Percentiles rank a stretch among this genome's conserved stretches.
Conservation (phyloP, 495 filamentous ascomycete genomes). For the Parmelia sp. region DNA sequence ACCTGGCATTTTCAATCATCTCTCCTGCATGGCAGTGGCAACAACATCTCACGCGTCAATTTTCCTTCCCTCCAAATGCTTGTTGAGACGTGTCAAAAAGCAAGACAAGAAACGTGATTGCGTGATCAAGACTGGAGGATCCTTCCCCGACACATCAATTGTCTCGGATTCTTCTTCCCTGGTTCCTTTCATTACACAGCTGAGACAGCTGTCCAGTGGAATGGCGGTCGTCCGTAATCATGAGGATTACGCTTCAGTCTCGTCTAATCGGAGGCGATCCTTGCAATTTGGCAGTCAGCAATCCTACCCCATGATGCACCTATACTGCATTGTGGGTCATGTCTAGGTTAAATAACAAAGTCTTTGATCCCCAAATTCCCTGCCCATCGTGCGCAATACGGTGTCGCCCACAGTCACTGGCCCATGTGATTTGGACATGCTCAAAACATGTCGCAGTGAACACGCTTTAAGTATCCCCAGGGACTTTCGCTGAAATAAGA, state of each 20-base stretch:
- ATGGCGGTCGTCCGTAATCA: not conserved
- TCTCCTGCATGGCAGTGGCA: too few relatives aligned
- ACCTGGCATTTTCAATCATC: too few relatives aligned
- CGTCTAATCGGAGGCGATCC: not conserved
- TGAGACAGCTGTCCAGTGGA: not conserved
- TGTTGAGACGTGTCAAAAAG: not conserved
- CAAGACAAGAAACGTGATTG: not conserved
- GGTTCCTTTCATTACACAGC: not conserved
- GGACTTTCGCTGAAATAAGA: not conserved
- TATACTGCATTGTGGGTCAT: not conserved
- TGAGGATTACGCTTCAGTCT: not conserved
- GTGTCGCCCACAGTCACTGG: not conserved
- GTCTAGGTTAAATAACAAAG: too few relatives aligned
- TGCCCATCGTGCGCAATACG: not conserved
- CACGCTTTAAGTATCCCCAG: not conserved
- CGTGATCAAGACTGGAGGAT: slow-evolving; percentile 10
- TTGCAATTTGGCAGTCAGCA: not conserved
- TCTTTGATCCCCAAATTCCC: not conserved
- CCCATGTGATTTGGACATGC: not conserved
- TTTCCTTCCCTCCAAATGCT: not conserved
- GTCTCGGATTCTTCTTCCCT: not conserved
- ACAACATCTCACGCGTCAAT: not conserved
- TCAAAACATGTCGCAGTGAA: not conserved
- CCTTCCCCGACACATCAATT: slow-evolving; percentile 3
- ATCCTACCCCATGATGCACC: not conserved